These are phyloP conservation scores for Phytophthora europaea DNA, from an alignment of 352 stramenopile species.

Conservation along the genomic window DNA sequence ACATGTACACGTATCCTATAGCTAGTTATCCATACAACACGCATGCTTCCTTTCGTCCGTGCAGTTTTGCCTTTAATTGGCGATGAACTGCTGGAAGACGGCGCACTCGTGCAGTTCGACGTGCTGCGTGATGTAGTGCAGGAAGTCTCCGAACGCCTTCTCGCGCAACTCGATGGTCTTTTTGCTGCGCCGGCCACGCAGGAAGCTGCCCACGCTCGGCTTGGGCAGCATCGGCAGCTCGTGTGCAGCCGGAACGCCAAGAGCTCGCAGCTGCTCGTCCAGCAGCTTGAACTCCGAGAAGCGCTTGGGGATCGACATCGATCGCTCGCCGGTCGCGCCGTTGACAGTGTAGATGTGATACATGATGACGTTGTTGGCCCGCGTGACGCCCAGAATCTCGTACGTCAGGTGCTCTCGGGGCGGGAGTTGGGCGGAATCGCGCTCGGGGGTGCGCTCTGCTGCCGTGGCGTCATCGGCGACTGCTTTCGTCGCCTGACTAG, in stretches of 20 bases:
- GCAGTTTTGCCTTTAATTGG: conserved; percentile 18
- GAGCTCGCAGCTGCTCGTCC: conserved; percentile 48
- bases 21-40: conserved; percentile 26
- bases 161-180: conserved; percentile 61
- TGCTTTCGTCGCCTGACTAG: conserved; percentile 31
- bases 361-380: conserved; percentile 55
- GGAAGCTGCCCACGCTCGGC: conserved; percentile 50
- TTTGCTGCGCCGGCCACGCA: conserved; percentile 57
- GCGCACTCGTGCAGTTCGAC: conserved; percentile 49
- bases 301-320: conserved; percentile 45
- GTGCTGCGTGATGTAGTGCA: conserved; percentile 56
- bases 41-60: conserved; percentile 4
- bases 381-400: conserved; percentile 58
- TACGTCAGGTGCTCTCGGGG: conserved; percentile 37
- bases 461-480: conserved; percentile 13
- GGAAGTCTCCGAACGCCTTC: conserved; percentile 57
- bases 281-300: conserved; percentile 71
- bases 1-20: conserved; percentile 4
- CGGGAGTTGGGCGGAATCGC: conserved; percentile 23
- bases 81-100: conserved; percentile 68
- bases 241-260: conserved; percentile 35
- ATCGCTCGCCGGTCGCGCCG: conserved; percentile 29
- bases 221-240: conserved; percentile 54
- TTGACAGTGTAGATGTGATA: conserved; percentile 62
- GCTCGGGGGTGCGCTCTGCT: conserved; percentile 21